Conservation (phyloP, 306 rosid species). For the Medicago lupulina region DNA sequence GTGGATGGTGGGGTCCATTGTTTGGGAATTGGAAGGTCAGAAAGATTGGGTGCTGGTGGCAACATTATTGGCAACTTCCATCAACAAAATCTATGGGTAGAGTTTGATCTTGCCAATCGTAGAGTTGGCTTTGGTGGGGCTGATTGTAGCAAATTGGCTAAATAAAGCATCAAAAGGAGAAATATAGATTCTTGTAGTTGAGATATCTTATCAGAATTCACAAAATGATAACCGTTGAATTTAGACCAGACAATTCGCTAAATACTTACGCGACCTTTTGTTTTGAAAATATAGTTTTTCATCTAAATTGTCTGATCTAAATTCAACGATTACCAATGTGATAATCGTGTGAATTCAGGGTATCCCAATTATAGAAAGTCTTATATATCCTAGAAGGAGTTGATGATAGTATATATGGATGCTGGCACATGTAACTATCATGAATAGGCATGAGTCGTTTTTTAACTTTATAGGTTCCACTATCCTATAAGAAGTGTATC, state of each 20-base stretch:
- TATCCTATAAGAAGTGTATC: neutral
- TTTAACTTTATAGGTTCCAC: constrained; percentile 14
- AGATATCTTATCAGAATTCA: neutral
- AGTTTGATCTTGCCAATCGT: constrained; percentile 66
- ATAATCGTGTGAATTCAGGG: accelerated
- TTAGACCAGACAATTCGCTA: neutral
- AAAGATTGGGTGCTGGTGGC: constrained; percentile 68
- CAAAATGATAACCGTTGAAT: neutral
- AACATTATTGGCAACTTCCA: constrained; percentile 84
- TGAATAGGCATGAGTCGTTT: neutral
- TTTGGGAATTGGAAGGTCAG: constrained; percentile 79
- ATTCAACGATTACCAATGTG: neutral
- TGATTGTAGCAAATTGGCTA: constrained; percentile 61
- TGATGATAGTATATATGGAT: neutral
- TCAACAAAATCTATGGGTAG: constrained; percentile 89
- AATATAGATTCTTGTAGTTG: neutral
- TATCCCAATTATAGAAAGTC: neutral
- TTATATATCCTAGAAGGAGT: neutral
- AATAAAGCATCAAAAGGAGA: neutral
- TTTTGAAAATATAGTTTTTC: neutral
- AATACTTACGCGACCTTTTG: neutral
- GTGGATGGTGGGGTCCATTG: constrained; percentile 83
- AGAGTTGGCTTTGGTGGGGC: constrained; percentile 80
- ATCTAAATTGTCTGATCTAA: neutral
- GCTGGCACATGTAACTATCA: neutral